phyloP scores from a whole-genome alignment of 108 stramenopile genomes.

The Nitzschia sp. region DNA sequence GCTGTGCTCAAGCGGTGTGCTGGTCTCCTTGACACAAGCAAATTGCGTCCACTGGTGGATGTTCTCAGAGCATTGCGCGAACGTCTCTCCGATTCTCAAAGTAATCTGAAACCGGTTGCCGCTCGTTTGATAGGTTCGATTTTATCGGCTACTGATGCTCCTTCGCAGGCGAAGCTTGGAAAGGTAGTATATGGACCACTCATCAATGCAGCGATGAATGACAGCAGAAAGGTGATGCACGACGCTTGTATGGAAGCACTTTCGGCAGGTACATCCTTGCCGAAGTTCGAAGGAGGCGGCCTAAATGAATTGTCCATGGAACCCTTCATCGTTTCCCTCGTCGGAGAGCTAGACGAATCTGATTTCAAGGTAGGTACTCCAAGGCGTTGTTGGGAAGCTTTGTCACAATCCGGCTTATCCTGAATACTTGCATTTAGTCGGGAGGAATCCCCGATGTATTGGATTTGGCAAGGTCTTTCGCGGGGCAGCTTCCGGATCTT shows the following conservation, averaged over 20 bases:
- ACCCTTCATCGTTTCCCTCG: slow-evolving; percentile 56
- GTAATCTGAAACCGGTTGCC: slow-evolving; percentile 87
- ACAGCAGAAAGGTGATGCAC: slow-evolving; percentile 85
- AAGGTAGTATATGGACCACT: slow-evolving; percentile 66
- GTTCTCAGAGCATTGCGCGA: slow-evolving; percentile 56
- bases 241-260: slow-evolving; percentile 77
- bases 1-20: slow-evolving; percentile 49
- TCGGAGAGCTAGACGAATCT: slow-evolving; percentile 67
- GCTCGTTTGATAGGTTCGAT: slow-evolving; percentile 64
- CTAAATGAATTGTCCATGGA: slow-evolving; percentile 60
- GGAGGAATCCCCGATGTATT: slow-evolving; percentile 77
- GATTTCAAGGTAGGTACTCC: slow-evolving; percentile 53
- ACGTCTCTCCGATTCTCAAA: slow-evolving; percentile 84
- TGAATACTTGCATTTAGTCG: slow-evolving; percentile 27
- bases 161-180: slow-evolving; percentile 70
- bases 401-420: background rate
- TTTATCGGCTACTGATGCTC: slow-evolving; percentile 60
- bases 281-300: slow-evolving; percentile 55
- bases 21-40: slow-evolving; percentile 46
- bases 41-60: slow-evolving; percentile 56
- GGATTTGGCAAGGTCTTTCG: slow-evolving; percentile 39
- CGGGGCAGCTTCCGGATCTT: slow-evolving; percentile 43
- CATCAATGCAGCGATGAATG: slow-evolving; percentile 77
- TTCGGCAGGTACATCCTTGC: slow-evolving; percentile 37
- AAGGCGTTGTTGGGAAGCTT: no score